Evolutionary conservation across 169 alveolate genomes (phyloP), one percentile per base, ranked within the genome.

Genomic region (Hepatocystis sp.): DNA sequence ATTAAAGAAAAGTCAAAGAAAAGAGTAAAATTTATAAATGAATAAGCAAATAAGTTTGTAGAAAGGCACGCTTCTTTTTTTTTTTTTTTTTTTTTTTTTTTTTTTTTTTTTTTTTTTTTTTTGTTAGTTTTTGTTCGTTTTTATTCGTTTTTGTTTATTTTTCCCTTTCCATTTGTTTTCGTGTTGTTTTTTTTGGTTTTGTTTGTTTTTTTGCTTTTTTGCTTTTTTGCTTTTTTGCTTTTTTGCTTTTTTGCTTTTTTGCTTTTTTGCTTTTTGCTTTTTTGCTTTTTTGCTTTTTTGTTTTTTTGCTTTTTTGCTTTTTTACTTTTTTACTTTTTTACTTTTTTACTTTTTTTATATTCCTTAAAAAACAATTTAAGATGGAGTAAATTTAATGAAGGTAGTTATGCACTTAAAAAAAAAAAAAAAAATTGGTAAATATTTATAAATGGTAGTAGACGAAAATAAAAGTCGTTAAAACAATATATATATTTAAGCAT

Each of bases 371-470:
- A 53, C 2, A 15, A 25, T 53, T 53, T 11, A 53, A 53, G 65
- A 25, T 53, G 25, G 42, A 53, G 28, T 40, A 53, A 53, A 53
- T 53, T 53, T 19, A 15, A 40, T 17, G 25, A 53, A 53, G 32
- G 28, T 25, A 11, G n/a, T 23, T 53, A n/a, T 53, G 65, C 65
- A 53, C 65, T 53, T 53, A 53, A 53, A 53, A 53, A 53, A 53
- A 53, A 23, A 8, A 8, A 36, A 8, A 8, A 52, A 23, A 53
- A 53, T 21, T 51, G 64, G 11, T 11, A 23, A 5, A 15, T 23
- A 53, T n/a, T 53, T 17, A 34, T 34, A n/a, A 15, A 53, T 25
- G 65, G 65, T 17, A n/a, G 17, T 8, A 8, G 44, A 8, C n/a
- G 44, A 4, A 4, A 4, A 36, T 8, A 8, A 4, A 8, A 8